Evolutionary conservation across 768 basidiomycete genomes (phyloP), one percentile per base, ranked within the genome.

Genomic region (Neoboletus subvelutipes): DNA sequence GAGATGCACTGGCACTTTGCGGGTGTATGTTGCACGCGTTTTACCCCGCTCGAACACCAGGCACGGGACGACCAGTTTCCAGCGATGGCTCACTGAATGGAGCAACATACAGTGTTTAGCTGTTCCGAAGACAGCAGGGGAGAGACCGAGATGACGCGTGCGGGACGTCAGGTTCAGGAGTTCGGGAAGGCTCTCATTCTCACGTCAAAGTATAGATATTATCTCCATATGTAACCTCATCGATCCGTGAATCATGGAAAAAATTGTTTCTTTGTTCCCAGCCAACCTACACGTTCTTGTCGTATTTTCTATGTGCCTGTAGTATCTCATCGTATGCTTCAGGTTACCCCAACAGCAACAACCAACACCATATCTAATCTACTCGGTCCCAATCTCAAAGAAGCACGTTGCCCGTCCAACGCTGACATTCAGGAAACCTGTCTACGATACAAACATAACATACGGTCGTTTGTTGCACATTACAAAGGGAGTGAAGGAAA

Each of bases 381-480:
- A n/a, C 7, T 48, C 4, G 10, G 13, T 24, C 15, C 46, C 36
- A 24, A 33, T 18, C 13, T 39, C 39, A 20, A 34, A n/a, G 34
- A 24, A 37, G 24, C 48, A 37, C 5, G 47, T n/a, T 22, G 31
- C 37, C 50, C 41, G 24, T 55, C 26, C 56, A 48, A 50, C 49
- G 15, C 56, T 45, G 31, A 42, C 57, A 39, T 61, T 57, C 52
- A 28, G 51, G 46, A 53, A 48, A 47, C 48, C 22, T 54, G 53
- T 64, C 62, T 71, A 71, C 62, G 67, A 62, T 71, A 72, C 69
- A 71, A 64, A 61, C 68, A 60, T 57, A 53, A 60, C 61, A 57
- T 62, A 54, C 34, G 58, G 46, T 43, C 50, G 45, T 60, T 57
- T 58, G 57, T 54, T 53, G 57, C 51, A 42, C 66, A 59, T 61